Percentiles rank a stretch among this genome's conserved stretches.
Conservation (phyloP, 768 basidiomycete species). For the Boletus pseudopeckii region DNA sequence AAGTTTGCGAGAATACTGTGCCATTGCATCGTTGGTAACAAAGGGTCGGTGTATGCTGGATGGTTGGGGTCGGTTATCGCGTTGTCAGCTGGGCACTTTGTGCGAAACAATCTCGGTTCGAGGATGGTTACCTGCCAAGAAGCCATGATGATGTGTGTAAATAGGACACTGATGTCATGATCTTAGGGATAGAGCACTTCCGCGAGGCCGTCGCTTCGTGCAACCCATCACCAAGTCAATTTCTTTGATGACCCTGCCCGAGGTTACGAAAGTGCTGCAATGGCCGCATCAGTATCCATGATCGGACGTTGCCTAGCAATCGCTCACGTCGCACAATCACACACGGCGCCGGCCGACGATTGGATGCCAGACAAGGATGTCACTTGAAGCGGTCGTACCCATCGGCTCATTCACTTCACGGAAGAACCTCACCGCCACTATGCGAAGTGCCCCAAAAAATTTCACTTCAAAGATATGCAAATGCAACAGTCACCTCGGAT, state of each 20-base stretch:
- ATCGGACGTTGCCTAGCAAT: not conserved
- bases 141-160: too few species aligned
- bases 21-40: not conserved
- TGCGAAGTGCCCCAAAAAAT: too few species aligned
- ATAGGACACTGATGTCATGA: too few species aligned
- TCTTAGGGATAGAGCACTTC: too few species aligned
- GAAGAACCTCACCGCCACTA: conserved; percentile 28
- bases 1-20: not conserved
- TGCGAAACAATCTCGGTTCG: conserved; percentile 1
- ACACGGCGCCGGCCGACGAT: too few species aligned
- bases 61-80: not conserved
- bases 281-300: not conserved
- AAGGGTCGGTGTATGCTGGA: not conserved
- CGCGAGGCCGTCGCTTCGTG: conserved; percentile 10
- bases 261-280: not conserved
- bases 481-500: conserved; percentile 35
- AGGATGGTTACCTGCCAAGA: not conserved
- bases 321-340: too few species aligned
- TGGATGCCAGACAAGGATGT: conserved; percentile 32
- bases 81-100: not conserved
- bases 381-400: conserved; percentile 38
- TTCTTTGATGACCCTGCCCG: not conserved
- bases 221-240: not conserved
- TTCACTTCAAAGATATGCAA: conserved; percentile 39
- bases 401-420: conserved; percentile 28